These are phyloP conservation scores for Verticillium tricorpus DNA, from an alignment of 2,329 filamentous ascomycete genomes.

Conservation along the genomic window DNA sequence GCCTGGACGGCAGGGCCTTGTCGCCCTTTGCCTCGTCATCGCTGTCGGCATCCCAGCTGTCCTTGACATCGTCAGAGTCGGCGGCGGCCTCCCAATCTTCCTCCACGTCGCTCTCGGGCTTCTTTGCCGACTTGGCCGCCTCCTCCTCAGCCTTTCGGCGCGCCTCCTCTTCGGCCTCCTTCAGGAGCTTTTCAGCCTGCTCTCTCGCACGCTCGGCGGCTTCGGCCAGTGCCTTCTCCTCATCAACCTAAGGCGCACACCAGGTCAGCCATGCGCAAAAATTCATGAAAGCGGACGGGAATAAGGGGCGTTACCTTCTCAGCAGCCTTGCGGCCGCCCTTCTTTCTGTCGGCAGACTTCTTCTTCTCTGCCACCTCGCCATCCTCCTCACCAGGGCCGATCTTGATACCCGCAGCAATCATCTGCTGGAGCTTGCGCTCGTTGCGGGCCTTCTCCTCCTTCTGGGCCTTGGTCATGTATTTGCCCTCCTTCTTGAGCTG, in stretches of 20 bases:
- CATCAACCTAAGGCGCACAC: constrained; percentile 51
- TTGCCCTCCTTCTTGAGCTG: constrained; percentile 86
- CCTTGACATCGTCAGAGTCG: constrained; percentile 75
- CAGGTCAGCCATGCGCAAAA: neutral
- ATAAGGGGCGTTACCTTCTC: constrained; percentile 41
- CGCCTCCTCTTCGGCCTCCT: constrained; percentile 57
- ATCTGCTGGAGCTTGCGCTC: constrained; percentile 82
- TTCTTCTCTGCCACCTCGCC: constrained; percentile 57
- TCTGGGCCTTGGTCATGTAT: constrained; percentile 81
- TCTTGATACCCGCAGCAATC: constrained; percentile 71
- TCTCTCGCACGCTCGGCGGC: constrained; percentile 66
- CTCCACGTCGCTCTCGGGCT: constrained; percentile 57
- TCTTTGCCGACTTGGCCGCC: constrained; percentile 49
- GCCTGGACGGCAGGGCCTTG: constrained; percentile 21
- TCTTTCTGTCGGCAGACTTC: constrained; percentile 75
- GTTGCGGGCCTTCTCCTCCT: constrained; percentile 73
- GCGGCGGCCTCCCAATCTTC: constrained; percentile 89
- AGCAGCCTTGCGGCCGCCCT: constrained; percentile 54
- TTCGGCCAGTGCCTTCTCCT: constrained; percentile 73
- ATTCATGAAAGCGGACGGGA: neutral
- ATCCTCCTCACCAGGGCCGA: constrained; percentile 53
- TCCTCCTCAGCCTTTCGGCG: constrained; percentile 53
- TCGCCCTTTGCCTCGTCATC: constrained; percentile 57
- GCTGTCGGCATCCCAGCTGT: constrained; percentile 88
- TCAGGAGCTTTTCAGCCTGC: constrained; percentile 64